phyloP scores from a whole-genome alignment of 345 rosid species.

The Eucalyptus brandiana region DNA sequence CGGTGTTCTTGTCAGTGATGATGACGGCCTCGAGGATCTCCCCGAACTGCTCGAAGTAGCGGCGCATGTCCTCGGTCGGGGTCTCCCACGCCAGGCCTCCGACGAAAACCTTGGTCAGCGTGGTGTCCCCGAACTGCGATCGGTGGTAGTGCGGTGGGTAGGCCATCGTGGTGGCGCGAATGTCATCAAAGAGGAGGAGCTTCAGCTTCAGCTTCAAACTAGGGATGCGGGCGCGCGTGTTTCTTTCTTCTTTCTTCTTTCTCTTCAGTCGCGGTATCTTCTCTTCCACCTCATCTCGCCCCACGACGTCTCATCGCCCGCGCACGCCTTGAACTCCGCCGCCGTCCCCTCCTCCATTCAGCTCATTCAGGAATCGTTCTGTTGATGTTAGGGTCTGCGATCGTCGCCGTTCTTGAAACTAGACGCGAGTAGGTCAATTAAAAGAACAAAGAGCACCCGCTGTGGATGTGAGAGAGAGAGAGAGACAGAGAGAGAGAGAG shows the following conservation, averaged over 20 bases:
- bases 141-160: slow-evolving; percentile 72
- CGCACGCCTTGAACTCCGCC: not conserved
- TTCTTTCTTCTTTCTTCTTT: not conserved
- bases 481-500: slow-evolving; percentile 1
- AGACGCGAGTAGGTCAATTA: not conserved
- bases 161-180: slow-evolving; percentile 14
- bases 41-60: slow-evolving; percentile 80
- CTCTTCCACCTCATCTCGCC: not conserved
- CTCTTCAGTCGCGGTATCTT: not conserved
- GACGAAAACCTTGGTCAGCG: slow-evolving; percentile 76
- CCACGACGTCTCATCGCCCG: not conserved
- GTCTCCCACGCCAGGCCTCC: slow-evolving; percentile 99
- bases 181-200: not conserved
- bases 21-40: slow-evolving; percentile 97
- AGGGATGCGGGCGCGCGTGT: not conserved
- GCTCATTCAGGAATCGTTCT: not conserved
- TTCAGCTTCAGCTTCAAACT: not conserved
- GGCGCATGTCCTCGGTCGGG: slow-evolving; percentile 72
- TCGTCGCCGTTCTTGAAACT: not conserved
- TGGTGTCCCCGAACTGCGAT: slow-evolving; percentile 91
- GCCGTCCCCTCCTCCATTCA: not conserved
- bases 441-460: not conserved
- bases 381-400: not conserved
- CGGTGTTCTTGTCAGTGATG: slow-evolving; percentile 69
- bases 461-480: not conserved